These are phyloP conservation scores for Thielaviopsis populi DNA, from an alignment of 2,329 filamentous ascomycete genomes.

Conservation along the genomic window DNA sequence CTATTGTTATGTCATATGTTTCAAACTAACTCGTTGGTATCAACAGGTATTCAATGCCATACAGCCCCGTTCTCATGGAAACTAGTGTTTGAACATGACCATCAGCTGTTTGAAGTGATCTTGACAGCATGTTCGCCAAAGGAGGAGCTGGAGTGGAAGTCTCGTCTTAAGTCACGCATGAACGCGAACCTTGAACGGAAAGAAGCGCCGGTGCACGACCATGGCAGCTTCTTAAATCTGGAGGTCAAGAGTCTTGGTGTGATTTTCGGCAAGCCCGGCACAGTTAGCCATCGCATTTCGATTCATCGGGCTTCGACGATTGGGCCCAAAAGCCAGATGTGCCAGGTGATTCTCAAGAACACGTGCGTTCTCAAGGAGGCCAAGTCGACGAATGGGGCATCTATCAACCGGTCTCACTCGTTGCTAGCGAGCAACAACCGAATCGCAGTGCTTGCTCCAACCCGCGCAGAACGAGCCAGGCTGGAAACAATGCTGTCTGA, in stretches of 20 bases:
- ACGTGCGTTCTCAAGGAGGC: constrained; percentile 53
- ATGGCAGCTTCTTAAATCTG: constrained; percentile 50
- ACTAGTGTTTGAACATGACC: constrained; percentile 61
- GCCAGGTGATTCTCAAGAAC: constrained; percentile 75
- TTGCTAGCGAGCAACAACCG: constrained; percentile 51
- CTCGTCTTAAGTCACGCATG: constrained; percentile 37
- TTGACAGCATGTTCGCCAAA: constrained; percentile 70
- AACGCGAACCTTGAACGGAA: constrained; percentile 6
- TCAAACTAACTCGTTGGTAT: constrained; percentile 17
- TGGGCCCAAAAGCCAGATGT: constrained; percentile 49
- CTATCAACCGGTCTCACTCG: constrained; percentile 66
- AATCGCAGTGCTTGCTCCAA: constrained; percentile 56
- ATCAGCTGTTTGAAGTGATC: constrained; percentile 68
- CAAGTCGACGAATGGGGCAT: constrained; percentile 29
- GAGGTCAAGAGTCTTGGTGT: constrained; percentile 60
- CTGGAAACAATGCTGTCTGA: constrained; percentile 61
- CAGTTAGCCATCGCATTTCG: constrained; percentile 52
- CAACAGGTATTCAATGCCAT: constrained; percentile 67
- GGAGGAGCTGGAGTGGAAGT: constrained; percentile 71
- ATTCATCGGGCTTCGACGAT: constrained; percentile 66
- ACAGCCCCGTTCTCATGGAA: constrained; percentile 87
- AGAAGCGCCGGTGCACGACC: constrained; percentile 24
- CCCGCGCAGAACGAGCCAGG: constrained; percentile 59
- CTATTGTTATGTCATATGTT: neutral
- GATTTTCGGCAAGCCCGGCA: constrained; percentile 57